Conservation (phyloP, 2,329 filamentous ascomycete genomes). For the Ampelomyces quisqualis region DNA sequence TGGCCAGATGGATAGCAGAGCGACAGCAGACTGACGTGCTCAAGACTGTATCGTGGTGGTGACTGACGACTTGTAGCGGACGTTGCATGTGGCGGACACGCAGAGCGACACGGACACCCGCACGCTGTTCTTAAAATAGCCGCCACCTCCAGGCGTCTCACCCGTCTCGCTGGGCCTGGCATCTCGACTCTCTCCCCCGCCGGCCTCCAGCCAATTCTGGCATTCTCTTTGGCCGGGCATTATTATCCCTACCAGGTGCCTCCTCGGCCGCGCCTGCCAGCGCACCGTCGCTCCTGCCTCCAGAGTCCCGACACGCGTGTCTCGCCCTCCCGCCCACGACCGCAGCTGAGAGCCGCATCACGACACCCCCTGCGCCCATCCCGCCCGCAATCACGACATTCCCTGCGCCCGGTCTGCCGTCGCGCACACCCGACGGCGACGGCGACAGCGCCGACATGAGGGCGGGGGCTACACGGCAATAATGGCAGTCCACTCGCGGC, state of each 20-base stretch:
- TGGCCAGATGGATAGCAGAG: too few species aligned
- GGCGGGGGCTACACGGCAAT: slow-evolving; percentile 20
- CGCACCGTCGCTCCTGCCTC: slow-evolving; percentile 8
- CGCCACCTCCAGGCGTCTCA: slow-evolving; percentile 8
- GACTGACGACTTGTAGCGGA: neutral
- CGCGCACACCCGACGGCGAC: too few species aligned
- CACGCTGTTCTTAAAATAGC: slow-evolving; percentile 6
- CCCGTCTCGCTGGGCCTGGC: slow-evolving; percentile 2
- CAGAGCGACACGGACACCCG: neutral
- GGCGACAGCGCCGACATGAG: slow-evolving; percentile 27
- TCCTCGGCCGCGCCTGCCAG: slow-evolving; percentile 9
- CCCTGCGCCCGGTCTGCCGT: too few species aligned
- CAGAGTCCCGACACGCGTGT: slow-evolving; percentile 8
- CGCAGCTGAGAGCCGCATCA: slow-evolving; percentile 1
- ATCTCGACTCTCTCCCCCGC: neutral
- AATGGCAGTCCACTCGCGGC: slow-evolving; percentile 30
- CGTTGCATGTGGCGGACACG: slow-evolving; percentile 2
- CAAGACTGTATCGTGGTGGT: too few species aligned
- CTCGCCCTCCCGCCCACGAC: slow-evolving; percentile 2
- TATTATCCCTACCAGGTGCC: too few species aligned
- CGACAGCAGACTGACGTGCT: too few species aligned
- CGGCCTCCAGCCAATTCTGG: slow-evolving; percentile 6
- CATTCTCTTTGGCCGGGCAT: slow-evolving; percentile 12
- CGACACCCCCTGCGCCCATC: too few species aligned
- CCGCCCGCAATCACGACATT: too few species aligned